A percentile compares a stretch with the other conserved stretches of the same genome.
Conservation (phyloP, 257 asterid genomes). For the Ballota nigra region DNA sequence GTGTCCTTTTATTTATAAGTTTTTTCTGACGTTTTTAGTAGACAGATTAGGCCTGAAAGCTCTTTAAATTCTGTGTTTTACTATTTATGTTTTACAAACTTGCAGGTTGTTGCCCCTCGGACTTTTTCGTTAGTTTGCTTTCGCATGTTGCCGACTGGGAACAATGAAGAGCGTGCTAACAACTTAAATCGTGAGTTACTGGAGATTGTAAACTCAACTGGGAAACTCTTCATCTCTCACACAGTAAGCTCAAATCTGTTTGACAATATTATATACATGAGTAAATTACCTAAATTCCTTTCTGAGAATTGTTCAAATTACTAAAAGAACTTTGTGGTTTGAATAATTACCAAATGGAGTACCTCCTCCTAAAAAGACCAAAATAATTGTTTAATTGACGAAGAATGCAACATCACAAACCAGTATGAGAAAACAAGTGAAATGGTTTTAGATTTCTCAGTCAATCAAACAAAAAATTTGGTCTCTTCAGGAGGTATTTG, state of each 20-base stretch:
- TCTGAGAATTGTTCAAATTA: not conserved
- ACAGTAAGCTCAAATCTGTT: constrained; percentile 48
- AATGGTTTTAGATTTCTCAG: not conserved
- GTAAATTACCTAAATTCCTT: not conserved
- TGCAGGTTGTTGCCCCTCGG: constrained; percentile 74
- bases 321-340: not conserved
- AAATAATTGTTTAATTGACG: not conserved
- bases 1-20: not conserved
- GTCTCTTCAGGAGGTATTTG: not conserved
- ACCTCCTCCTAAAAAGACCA: too few relatives aligned
- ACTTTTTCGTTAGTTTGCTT: constrained; percentile 83
- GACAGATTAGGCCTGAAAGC: not conserved
- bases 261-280: not conserved
- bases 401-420: not conserved
- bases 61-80: not conserved
- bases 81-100: not conserved
- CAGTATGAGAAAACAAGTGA: not conserved
- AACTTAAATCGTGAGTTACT: constrained; percentile 61
- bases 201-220: constrained; percentile 79
- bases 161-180: constrained; percentile 43
- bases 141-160: constrained; percentile 46
- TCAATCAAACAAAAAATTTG: not conserved
- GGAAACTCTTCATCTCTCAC: constrained; percentile 82
- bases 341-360: not conserved
- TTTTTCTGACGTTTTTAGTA: not conserved